Evolutionary conservation across 2,329 filamentous ascomycete genomes (phyloP), one percentile per base, ranked within the genome.

Genomic region (Paramyrothecium sp.): DNA sequence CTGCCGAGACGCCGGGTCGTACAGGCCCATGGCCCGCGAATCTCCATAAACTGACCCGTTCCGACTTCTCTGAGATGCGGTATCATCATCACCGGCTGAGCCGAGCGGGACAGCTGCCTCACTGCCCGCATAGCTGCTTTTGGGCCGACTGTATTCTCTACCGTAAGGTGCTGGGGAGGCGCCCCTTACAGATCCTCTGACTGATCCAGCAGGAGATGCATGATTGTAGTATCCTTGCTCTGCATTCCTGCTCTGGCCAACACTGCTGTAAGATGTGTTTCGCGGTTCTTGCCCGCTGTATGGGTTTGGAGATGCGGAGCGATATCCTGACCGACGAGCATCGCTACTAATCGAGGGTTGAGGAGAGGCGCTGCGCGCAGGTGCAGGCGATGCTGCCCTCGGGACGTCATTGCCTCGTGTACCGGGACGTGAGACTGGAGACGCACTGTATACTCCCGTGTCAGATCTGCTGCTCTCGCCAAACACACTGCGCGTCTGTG

Each of bases 401-500:
- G 84, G 82, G 58, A 85, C 77, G 52, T 87, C 84, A 60, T 76
- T 82, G 19, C 56, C 57, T 51, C 65, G 58, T 23, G 64, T 65
- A 4, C 49, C 50, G 5, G 64, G 61, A 30, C 66, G 61, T 1
- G 65, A 64, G n/a, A 22, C 16, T 19, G 69, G 54, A 13, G 74
- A 63, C 21, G 66, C 59, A 50, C 69, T 70, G 34, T 64, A 69
- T 13, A 58, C 57, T 16, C 61, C 62, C 23, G 60, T 46, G 53
- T 71, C 71, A 53, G 68, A 62, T 33, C 75, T 68, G 2, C 74
- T 77, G 17, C 69, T 70, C 2, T 75, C 72, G 33, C 68, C 80
- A 72, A 96, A 95, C 78, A 97, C 88, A 67, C 83, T 92, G 48
- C 91, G 85, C 3, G 91, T 91, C 72, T 97, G 90, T 50, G 88